Evolutionary conservation across 129 eudicot genomes (phyloP).

Genomic region (Tagetes patula): DNA sequence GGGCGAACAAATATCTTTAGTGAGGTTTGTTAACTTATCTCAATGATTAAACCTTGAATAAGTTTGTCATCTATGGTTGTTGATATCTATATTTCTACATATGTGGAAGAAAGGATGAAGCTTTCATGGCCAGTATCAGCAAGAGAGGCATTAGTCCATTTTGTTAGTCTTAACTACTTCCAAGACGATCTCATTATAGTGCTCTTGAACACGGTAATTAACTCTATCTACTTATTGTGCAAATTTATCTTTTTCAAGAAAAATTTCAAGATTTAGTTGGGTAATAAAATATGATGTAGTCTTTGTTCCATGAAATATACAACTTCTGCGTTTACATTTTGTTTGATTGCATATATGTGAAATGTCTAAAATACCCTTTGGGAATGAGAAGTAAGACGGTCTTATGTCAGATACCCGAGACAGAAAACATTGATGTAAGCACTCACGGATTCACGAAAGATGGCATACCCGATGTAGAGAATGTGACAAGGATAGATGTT

Average conservation of each 20-base stretch:
- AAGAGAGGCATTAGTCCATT: slow-evolving; percentile 80
- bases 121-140: slow-evolving; percentile 90
- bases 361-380: slow-evolving; percentile 19
- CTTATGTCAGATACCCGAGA: slow-evolving; percentile 59
- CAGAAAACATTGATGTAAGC: slow-evolving; percentile 50
- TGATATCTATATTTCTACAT: slow-evolving; percentile 43
- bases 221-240: not conserved
- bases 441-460: slow-evolving; percentile 82
- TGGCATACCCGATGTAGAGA: slow-evolving; percentile 62
- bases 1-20: slow-evolving; percentile 80
- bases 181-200: slow-evolving; percentile 79
- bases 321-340: not conserved
- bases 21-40: slow-evolving; percentile 59
- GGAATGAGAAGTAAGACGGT: not conserved
- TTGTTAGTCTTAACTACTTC: slow-evolving; percentile 64
- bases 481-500: slow-evolving; percentile 75
- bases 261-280: not conserved
- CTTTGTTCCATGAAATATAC: not conserved
- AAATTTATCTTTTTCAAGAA: not conserved
- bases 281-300: not conserved
- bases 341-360: slow-evolving; percentile 10
- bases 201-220: slow-evolving; percentile 72
- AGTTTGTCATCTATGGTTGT: slow-evolving; percentile 16
- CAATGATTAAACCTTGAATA: slow-evolving; percentile 4
- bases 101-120: slow-evolving; percentile 98